These are phyloP conservation scores for Myrmaecium sp. DNA, from an alignment of 2,329 filamentous ascomycete species.

Conservation along the genomic window DNA sequence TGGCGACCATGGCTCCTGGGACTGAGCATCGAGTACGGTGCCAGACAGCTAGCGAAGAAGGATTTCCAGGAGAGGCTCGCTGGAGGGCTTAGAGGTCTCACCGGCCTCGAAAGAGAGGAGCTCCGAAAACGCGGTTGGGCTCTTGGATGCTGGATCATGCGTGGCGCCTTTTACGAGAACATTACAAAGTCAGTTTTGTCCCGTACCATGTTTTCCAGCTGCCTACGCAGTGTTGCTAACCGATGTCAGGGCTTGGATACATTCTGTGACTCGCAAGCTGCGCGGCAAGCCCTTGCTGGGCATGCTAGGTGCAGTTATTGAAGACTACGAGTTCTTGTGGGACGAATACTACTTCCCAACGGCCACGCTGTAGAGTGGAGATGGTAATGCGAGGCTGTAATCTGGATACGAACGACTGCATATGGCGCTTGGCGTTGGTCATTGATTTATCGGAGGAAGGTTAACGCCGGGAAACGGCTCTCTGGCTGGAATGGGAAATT, in stretches of 20 bases:
- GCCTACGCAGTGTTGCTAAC: conserved; percentile 10
- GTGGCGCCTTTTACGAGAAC: conserved; percentile 92
- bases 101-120: conserved; percentile 77
- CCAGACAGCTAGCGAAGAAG: conserved; percentile 63
- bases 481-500: too few species aligned
- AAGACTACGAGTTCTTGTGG: conserved; percentile 97
- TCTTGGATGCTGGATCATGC: conserved; percentile 90
- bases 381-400: too few species aligned
- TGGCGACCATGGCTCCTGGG: conserved; percentile 91
- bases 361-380: conserved; percentile 37
- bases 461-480: too few species aligned
- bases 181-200: conserved; percentile 44
- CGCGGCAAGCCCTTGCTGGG: conserved; percentile 58
- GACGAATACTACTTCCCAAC: conserved; percentile 89
- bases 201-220: background rate
- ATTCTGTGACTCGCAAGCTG: conserved; percentile 54
- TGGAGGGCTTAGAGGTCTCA: conserved; percentile 58
- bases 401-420: background rate
- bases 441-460: too few species aligned
- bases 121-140: conserved; percentile 75
- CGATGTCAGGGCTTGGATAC: conserved; percentile 37
- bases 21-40: conserved; percentile 68
- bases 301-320: conserved; percentile 68
- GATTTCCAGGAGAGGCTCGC: conserved; percentile 46
- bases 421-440: background rate